Evolutionary conservation across 768 basidiomycete genomes (phyloP).

Genomic region (Leccinum obscurum): DNA sequence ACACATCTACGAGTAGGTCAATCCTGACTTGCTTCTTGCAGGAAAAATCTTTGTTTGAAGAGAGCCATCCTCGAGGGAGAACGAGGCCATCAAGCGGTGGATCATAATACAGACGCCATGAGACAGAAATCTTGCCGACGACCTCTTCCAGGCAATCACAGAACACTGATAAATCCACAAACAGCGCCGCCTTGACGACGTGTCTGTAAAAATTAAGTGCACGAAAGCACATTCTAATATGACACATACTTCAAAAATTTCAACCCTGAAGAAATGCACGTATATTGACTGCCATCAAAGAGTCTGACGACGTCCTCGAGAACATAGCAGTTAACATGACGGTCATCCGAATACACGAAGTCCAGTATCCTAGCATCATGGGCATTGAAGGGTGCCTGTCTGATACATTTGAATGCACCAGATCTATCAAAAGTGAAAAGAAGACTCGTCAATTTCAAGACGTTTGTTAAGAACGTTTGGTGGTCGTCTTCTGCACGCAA

Average conservation of each 20-base stretch:
- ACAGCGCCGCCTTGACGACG: constrained; percentile 38
- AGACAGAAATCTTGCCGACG: constrained; percentile 42
- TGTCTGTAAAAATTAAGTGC: constrained; percentile 37
- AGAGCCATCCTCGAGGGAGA: constrained; percentile 57
- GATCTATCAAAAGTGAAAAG: constrained; percentile 39
- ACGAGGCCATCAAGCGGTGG: constrained; percentile 43
- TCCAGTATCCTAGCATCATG: not conserved
- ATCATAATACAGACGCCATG: constrained; percentile 23
- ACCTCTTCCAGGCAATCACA: constrained; percentile 54
- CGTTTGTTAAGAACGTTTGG: constrained; percentile 36
- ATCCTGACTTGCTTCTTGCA: constrained; percentile 23
- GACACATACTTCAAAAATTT: constrained; percentile 38
- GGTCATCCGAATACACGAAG: constrained; percentile 8
- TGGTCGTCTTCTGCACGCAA: not conserved
- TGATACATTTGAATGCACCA: constrained; percentile 37
- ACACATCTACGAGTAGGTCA: constrained; percentile 40
- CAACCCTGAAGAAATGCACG: constrained; percentile 37
- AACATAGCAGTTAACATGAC: constrained; percentile 17
- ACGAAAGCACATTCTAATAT: constrained; percentile 15
- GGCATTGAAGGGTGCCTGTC: constrained; percentile 32
- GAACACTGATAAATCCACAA: constrained; percentile 47
- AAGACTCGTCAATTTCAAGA: constrained; percentile 40
- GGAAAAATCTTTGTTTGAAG: constrained; percentile 19
- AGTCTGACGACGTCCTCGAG: constrained; percentile 34
- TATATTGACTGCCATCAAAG: constrained; percentile 29